Conservation (phyloP, 805 yeast genomes). For the Clavispora fructus region DNA sequence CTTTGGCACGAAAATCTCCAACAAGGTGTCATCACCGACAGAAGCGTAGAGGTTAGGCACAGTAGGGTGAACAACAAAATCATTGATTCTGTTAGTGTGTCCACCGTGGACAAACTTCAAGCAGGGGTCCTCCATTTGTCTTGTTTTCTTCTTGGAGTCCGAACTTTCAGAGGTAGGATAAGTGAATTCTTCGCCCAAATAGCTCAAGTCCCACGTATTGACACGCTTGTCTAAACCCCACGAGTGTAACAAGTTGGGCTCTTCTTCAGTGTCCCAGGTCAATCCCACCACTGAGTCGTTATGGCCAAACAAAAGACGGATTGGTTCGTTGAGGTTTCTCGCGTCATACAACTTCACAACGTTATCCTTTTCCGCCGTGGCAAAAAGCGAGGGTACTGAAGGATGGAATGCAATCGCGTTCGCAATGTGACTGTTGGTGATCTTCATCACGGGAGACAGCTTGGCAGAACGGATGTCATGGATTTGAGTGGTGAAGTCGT, state of each 20-base stretch:
- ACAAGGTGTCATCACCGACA: constrained; percentile 68
- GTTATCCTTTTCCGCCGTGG: constrained; percentile 76
- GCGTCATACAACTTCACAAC: constrained; percentile 72
- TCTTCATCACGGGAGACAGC: constrained; percentile 38
- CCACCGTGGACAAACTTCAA: constrained; percentile 81
- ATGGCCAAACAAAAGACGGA: constrained; percentile 68
- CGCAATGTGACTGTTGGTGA: constrained; percentile 50
- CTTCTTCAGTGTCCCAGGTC: constrained; percentile 45
- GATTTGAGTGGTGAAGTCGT: constrained; percentile 57
- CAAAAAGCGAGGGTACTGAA: constrained; percentile 46
- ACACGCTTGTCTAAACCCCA: constrained; percentile 64
- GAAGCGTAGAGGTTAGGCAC: constrained; percentile 56
- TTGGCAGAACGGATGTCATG: constrained; percentile 46
- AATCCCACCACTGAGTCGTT: constrained; percentile 35
- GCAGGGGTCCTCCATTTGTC: constrained; percentile 63
- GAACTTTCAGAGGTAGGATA: constrained; percentile 22
- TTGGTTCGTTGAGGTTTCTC: constrained; percentile 52
- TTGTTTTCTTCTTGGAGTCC: constrained; percentile 49
- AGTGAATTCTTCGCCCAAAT: constrained; percentile 49
- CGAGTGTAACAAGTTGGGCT: constrained; percentile 51
- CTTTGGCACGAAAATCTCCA: constrained; percentile 75
- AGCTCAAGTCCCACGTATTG: constrained; percentile 67
- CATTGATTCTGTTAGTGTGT: constrained; percentile 66
- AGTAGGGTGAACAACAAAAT: constrained; percentile 61
- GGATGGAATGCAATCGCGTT: constrained; percentile 69